Evolutionary conservation across 2,329 filamentous ascomycete species (phyloP), one percentile per base, ranked within the genome.

Genomic region (Trichoderma sp.): DNA sequence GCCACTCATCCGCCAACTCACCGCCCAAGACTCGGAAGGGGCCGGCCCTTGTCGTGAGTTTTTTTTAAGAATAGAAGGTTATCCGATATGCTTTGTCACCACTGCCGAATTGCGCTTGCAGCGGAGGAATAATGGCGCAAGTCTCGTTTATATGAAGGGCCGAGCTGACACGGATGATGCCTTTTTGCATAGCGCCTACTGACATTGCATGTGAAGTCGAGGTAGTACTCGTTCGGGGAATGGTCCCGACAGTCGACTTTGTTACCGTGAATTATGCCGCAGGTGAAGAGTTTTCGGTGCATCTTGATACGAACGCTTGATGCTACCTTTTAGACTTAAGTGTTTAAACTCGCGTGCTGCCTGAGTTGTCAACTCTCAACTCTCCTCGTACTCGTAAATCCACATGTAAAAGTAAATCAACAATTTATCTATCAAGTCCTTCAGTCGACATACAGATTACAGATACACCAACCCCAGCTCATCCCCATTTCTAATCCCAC

Each of bases 11-110:
- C 32, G n/a, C 50, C 63, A 66, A 32, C 50, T 67, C 64, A 68
- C 65, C 65, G 65, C 65, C 65, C 65, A 39, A 23, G 39, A 9
- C 53, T 47, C 65, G 65, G 65, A 59, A 68, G 39, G 65, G 53
- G 26, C 65, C 65, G 65, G 53, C 55, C 34, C 65, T 68, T 34
- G 36, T 59, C 64, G 32, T 43, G 23, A 9, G 30, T 57, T 32
- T 55, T 13, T 50, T 59, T 34, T 13, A 4, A 55, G 23, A 36
- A 23, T 26, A 34, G 36, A 66, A 20, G 23, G 30, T 59, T 59
- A 59, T 59, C 26, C 36, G 23, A n/a, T 20, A 32, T 47, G 23
- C 36, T 59, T 58, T 15, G 17, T 58, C 55, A n/a, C 55, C 13
- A 28, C 8, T 11, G 55, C 28, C 17, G 8, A 13, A 30, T 8